These are phyloP conservation scores for Suillus subluteus DNA, from an alignment of 768 basidiomycete genomes.

Conservation along the genomic window DNA sequence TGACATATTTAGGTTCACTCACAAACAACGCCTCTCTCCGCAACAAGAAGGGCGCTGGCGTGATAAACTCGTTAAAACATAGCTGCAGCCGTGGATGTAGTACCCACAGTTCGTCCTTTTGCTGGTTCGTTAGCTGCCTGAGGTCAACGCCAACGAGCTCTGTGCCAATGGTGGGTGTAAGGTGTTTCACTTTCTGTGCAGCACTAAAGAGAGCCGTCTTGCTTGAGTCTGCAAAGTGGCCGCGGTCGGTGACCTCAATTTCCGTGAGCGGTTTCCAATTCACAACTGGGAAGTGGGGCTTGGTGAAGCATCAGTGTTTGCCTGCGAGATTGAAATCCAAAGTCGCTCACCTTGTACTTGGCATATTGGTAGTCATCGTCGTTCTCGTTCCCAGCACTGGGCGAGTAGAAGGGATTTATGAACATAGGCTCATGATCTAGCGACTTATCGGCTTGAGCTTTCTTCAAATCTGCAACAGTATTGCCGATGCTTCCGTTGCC, in stretches of 20 bases:
- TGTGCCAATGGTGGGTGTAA: constrained; percentile 76
- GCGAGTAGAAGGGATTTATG: constrained; percentile 73
- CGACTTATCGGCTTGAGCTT: constrained; percentile 15
- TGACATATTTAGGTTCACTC: constrained; percentile 28
- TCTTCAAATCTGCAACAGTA: constrained; percentile 27
- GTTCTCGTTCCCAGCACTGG: constrained; percentile 52
- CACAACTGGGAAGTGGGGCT: constrained; percentile 69
- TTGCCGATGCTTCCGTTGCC: constrained; percentile 25
- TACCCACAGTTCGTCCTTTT: constrained; percentile 81
- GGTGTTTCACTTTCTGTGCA: constrained; percentile 65
- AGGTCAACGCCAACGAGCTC: constrained; percentile 78
- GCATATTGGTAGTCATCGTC: constrained; percentile 57
- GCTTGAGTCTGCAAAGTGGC: constrained; percentile 64
- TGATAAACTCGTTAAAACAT: constrained; percentile 17
- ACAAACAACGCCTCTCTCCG: constrained; percentile 81
- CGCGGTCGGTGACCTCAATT: constrained; percentile 66
- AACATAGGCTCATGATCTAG: constrained; percentile 21
- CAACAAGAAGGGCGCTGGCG: constrained; percentile 67
- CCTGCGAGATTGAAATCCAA: background rate
- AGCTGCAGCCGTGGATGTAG: background rate
- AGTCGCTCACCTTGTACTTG: constrained; percentile 55
- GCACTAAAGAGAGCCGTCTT: constrained; percentile 69
- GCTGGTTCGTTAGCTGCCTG: constrained; percentile 60
- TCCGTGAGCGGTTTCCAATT: constrained; percentile 67
- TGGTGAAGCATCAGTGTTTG: constrained; percentile 10